Evolutionary conservation across 2,329 filamentous ascomycete genomes (phyloP).

Genomic region (Arthrobotrys sinensis): DNA sequence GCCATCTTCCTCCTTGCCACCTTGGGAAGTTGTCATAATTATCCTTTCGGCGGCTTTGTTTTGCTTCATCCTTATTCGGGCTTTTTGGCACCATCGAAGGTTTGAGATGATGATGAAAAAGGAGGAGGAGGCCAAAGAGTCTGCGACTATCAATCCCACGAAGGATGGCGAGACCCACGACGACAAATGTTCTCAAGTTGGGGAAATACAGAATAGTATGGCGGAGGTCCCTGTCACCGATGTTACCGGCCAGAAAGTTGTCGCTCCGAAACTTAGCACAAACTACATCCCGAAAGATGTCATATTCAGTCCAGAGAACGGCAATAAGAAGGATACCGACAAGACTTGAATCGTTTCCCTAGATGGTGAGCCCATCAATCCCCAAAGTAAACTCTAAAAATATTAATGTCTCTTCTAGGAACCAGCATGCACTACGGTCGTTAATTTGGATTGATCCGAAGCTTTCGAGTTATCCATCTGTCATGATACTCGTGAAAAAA

Average conservation of each 20-base stretch:
- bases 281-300: conserved; percentile 7
- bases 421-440: too few species aligned
- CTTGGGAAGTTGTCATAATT: conserved; percentile 20
- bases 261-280: background rate
- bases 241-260: background rate
- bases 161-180: background rate
- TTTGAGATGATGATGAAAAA: conserved; percentile 13
- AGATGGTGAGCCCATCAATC: background rate
- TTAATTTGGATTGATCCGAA: too few species aligned
- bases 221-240: background rate
- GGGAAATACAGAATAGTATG: background rate
- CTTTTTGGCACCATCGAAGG: background rate
- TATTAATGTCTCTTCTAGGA: too few species aligned
- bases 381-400: background rate
- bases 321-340: background rate
- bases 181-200: too few species aligned
- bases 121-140: background rate
- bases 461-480: too few species aligned
- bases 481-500: background rate
- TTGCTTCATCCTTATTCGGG: conserved; percentile 5
- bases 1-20: background rate
- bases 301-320: background rate
- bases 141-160: background rate
- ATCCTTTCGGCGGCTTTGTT: background rate
- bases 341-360: background rate